Conservation (phyloP, 2,329 filamentous ascomycete species). For the Xylaria polymorpha region DNA sequence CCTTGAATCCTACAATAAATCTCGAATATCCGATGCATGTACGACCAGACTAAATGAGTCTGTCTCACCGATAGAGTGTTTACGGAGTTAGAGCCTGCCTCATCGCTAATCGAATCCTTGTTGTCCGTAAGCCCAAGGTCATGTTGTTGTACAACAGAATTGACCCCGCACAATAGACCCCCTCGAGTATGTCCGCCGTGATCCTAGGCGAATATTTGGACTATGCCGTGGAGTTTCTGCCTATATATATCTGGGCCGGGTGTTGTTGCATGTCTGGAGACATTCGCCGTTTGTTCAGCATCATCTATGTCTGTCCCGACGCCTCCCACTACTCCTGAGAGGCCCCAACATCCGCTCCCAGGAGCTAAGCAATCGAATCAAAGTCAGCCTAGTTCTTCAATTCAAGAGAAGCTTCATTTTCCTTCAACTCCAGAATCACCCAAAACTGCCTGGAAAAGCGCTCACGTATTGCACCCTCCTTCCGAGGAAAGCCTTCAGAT, state of each 20-base stretch:
- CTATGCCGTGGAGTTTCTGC: background rate
- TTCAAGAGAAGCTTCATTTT: background rate
- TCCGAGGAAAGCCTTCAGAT: background rate
- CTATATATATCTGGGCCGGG: background rate
- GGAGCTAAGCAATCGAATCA: background rate
- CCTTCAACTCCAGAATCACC: constrained; percentile 2
- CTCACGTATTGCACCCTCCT: background rate
- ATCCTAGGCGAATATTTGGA: background rate
- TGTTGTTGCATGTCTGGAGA: background rate
- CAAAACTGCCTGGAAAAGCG: background rate
- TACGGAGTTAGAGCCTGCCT: background rate
- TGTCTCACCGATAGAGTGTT: background rate
- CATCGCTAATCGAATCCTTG: background rate
- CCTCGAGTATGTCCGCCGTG: background rate
- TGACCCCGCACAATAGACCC: background rate
- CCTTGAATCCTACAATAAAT: no score
- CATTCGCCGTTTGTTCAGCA: background rate
- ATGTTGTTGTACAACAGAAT: background rate
- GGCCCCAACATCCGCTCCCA: constrained; percentile 1
- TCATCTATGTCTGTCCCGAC: background rate
- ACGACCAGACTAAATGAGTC: background rate
- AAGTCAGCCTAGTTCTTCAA: background rate
- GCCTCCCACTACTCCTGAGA: constrained; percentile 1
- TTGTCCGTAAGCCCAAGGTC: background rate
- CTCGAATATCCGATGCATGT: background rate